Evolutionary conservation across 192 early-diverging fungal genomes (phyloP), one percentile per base, ranked within the genome.

Genomic region (Dissophora ornata): DNA sequence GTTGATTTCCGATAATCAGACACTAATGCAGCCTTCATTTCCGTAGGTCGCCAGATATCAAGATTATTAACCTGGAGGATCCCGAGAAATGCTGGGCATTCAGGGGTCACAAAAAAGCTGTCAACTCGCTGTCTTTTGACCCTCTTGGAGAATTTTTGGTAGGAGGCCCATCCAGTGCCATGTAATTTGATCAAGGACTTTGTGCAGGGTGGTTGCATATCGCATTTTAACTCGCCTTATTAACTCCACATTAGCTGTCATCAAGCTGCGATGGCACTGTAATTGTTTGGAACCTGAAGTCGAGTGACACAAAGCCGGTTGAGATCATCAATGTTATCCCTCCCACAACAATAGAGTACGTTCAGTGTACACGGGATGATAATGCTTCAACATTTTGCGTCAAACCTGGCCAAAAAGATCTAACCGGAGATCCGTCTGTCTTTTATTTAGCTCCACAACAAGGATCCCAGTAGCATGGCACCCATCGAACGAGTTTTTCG

Each of bases 61-160:
- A 62, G 40, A 77, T 77, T 13, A 67, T 77, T 16, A 53, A 53
- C n/a, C 32, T 61, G 53, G 73, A 77, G 10, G 73, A 77, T 34
- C 44, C 51, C 2, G 73, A 77, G 9, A 36, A 62, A 15, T 56
- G 73, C 25, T 77, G 57, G 57, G 29, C 57, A 16, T 44, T 67
- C 30, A 67, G 60, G n/a, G 73, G 73, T 18, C 73, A 77, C 44
- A 77, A 67, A 24, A 77, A 77, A 38, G 73, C 73, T 15, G n/a
- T 77, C 28, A 77, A 55, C 16, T 62, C 50, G 9, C 5, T 77
- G 15, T 47, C 63, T 5, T 77, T 77, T 46, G 73, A 77, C 36
- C 73, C 73, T 0, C 47, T 61, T 9, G 73, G 64, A 7, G 58
- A 67, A 56, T 77, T 65, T 32, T 34, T 77, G 64, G 71, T 74